These are phyloP conservation scores for Globisporangium carolinianum DNA, from an alignment of 352 stramenopile species.

Conservation along the genomic window DNA sequence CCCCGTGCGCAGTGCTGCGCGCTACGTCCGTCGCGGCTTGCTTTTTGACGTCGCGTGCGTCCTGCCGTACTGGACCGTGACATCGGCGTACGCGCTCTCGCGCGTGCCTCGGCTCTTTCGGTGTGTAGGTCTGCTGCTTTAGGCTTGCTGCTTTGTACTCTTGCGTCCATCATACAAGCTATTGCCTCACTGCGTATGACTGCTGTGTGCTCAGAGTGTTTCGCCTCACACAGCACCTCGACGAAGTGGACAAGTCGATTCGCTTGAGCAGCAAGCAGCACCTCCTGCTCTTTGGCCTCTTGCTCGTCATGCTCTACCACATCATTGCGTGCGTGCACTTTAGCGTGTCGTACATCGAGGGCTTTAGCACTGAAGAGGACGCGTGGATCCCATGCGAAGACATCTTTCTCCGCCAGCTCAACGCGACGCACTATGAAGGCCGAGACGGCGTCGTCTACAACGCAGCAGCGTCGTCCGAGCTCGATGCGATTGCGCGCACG, in stretches of 20 bases:
- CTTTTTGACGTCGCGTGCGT: conserved; percentile 31
- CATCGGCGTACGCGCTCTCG: conserved; percentile 7
- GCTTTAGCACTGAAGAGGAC: conserved; percentile 16
- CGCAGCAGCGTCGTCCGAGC: conserved; percentile 1
- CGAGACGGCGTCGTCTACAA: conserved; percentile 8
- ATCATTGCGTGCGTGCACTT: conserved; percentile 37
- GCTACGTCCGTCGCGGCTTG: conserved; percentile 30
- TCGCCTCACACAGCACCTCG: conserved; percentile 13
- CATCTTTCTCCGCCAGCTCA: conserved; percentile 13
- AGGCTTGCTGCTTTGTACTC: no score
- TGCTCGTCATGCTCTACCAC: conserved; percentile 43
- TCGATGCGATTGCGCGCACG: conserved; percentile 11
- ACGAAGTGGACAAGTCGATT: conserved; percentile 27
- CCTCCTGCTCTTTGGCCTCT: conserved; percentile 29
- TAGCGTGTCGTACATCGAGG: conserved; percentile 20
- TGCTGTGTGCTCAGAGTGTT: conserved; percentile 6
- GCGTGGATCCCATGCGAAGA: conserved; percentile 23
- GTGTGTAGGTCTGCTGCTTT: conserved; percentile 1
- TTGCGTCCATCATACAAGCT: no score
- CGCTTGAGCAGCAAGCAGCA: conserved; percentile 29
- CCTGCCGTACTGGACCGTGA: conserved; percentile 28
- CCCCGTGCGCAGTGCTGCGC: conserved; percentile 19
- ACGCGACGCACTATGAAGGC: conserved; percentile 4
- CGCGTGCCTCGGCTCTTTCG: conserved; percentile 31
- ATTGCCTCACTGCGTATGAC: no score